Conservation (phyloP, 1,139 yeast genomes). For the Geotrichum macrosporum region DNA sequence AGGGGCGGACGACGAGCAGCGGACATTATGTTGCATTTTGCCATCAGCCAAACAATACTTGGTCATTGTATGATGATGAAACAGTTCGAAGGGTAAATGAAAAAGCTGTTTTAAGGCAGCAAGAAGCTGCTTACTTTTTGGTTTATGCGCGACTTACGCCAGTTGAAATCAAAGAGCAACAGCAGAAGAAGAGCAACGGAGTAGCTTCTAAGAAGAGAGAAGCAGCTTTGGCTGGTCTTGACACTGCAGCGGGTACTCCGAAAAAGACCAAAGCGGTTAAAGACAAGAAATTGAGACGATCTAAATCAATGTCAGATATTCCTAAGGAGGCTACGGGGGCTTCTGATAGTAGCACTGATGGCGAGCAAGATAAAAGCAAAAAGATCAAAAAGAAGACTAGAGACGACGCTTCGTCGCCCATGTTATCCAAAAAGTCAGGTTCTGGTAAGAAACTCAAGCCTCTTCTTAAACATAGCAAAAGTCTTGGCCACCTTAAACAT, state of each 20-base stretch:
- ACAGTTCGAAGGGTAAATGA: constrained; percentile 70
- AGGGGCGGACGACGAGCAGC: constrained; percentile 84
- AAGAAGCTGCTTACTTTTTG: constrained; percentile 78
- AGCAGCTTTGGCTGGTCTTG: neutral
- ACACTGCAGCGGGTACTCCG: neutral
- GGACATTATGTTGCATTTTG: constrained; percentile 94
- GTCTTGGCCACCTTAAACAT: neutral
- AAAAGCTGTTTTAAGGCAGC: constrained; percentile 69
- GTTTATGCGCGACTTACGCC: constrained; percentile 53
- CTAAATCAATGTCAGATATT: constrained; percentile 4
- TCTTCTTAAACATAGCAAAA: constrained; percentile 9
- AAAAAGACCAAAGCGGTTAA: neutral
- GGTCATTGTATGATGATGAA: constrained; percentile 96
- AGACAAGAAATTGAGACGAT: constrained; percentile 5
- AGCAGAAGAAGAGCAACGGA: too few relatives aligned
- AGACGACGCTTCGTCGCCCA: neutral
- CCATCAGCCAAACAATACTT: constrained; percentile 73
- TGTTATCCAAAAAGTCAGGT: neutral
- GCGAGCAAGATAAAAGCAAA: neutral
- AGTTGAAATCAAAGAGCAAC: constrained; percentile 6
- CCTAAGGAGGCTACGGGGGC: neutral
- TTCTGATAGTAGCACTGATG: neutral
- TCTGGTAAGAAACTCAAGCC: too few relatives aligned
- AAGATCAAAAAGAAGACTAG: neutral
- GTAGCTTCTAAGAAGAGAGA: constrained; percentile 1